Percentiles rank a stretch among this genome's conserved stretches.
Evolutionary conservation across 2,329 filamentous ascomycete genomes (phyloP).

Genomic region (Parascedosporium putredinis): DNA sequence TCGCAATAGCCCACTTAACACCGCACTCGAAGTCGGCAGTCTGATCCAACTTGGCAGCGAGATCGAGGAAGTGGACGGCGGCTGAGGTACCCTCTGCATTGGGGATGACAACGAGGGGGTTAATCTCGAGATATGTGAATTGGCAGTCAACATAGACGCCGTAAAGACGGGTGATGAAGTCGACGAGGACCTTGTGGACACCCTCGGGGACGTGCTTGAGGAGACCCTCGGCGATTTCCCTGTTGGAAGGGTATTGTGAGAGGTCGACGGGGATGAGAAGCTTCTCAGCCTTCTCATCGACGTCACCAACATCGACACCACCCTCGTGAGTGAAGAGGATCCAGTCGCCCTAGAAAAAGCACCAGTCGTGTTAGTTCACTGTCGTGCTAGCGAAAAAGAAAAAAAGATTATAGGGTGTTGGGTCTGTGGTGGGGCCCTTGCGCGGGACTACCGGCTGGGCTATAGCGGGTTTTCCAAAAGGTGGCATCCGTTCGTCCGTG

Average conservation of each 20-base stretch:
- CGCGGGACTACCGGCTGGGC: neutral
- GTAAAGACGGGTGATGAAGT: slow-evolving; percentile 98
- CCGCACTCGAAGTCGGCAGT: slow-evolving; percentile 99
- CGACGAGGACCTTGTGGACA: slow-evolving; percentile 94
- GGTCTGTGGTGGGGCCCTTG: no score
- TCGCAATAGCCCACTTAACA: slow-evolving; percentile 96
- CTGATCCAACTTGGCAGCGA: slow-evolving; percentile 97
- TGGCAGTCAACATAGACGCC: slow-evolving; percentile 74
- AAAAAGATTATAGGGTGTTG: slow-evolving; percentile 2
- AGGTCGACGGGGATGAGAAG: slow-evolving; percentile 94
- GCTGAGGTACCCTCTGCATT: slow-evolving; percentile 87
- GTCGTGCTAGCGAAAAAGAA: neutral
- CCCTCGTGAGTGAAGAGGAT: slow-evolving; percentile 99
- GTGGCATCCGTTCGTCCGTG: slow-evolving; percentile 25
- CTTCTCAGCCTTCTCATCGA: slow-evolving; percentile 98
- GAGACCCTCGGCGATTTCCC: slow-evolving; percentile 74
- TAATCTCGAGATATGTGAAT: slow-evolving; percentile 99
- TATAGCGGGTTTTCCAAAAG: neutral
- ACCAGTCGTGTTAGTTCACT: slow-evolving; percentile 21
- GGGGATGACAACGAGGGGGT: slow-evolving; percentile 95
- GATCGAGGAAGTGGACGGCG: slow-evolving; percentile 93
- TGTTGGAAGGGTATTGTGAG: slow-evolving; percentile 87
- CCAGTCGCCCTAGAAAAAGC: slow-evolving; percentile 74
- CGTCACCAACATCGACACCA: slow-evolving; percentile 98
- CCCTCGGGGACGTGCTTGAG: slow-evolving; percentile 91